phyloP scores from a whole-genome alignment of 176 grass and related monocot genomes.

The Bromus sterilis region DNA sequence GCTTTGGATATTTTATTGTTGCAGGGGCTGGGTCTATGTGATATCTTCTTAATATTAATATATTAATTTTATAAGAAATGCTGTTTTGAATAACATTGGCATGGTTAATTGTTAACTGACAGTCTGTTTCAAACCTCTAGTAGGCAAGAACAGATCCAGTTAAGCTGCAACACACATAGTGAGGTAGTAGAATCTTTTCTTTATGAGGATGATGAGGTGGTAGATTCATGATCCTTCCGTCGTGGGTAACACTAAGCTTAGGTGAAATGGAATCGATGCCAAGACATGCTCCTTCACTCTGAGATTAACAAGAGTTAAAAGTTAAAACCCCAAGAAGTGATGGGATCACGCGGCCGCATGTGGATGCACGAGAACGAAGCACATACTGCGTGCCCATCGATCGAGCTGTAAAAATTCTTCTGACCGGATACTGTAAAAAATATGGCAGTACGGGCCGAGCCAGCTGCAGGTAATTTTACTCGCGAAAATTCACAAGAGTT shows the following conservation, averaged over 20 bases:
- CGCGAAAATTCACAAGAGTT: conserved; percentile 8
- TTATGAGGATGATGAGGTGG: too few relatives aligned
- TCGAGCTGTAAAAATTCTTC: conserved; percentile 29
- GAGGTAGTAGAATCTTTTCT: too few relatives aligned
- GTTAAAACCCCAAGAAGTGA: conserved; percentile 26
- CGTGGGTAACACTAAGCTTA: conserved; percentile 26
- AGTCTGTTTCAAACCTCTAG: neutral
- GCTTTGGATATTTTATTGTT: too few relatives aligned
- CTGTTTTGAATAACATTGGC: too few relatives aligned
- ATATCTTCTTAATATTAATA: too few relatives aligned
- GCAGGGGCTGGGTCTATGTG: too few relatives aligned
- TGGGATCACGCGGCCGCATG: conserved; percentile 27
- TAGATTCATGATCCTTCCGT: conserved; percentile 24
- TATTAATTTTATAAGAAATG: too few relatives aligned
- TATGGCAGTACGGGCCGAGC: neutral
- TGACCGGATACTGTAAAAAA: neutral
- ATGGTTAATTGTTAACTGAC: neutral
- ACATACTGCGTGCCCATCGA: neutral
- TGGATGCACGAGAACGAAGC: conserved; percentile 31
- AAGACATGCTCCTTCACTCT: conserved; percentile 27
- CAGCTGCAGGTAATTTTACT: conserved; percentile 12
- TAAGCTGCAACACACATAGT: neutral
- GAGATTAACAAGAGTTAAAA: conserved; percentile 21
- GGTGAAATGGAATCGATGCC: neutral
- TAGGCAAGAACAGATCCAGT: conserved; percentile 14